phyloP scores from a whole-genome alignment of 2,329 filamentous ascomycete species.

The Fusarium brevicatenulatum region DNA sequence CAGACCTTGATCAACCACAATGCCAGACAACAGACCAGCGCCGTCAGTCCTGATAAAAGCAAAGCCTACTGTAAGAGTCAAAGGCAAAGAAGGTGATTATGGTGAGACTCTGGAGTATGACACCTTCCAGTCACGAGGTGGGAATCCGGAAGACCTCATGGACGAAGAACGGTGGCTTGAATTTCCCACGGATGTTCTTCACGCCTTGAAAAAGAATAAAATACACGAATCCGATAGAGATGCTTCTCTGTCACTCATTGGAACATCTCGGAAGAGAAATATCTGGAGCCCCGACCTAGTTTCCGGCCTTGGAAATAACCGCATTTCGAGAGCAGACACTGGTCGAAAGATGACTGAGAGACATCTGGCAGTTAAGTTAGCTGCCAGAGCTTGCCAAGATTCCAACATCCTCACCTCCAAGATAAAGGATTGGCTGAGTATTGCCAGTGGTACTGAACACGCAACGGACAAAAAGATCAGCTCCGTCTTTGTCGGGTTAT shows the following conservation, averaged over 20 bases:
- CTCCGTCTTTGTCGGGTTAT: no score
- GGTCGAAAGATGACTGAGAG: background rate
- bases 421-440: no score
- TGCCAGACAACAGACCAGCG: accelerated
- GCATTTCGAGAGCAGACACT: no score
- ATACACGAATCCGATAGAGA: background rate
- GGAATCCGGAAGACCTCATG: accelerated
- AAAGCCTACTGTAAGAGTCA: background rate
- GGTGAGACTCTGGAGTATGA: background rate
- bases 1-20: background rate
- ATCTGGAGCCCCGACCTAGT: background rate
- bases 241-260: background rate
- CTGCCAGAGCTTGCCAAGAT: background rate
- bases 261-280: accelerated
- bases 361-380: background rate
- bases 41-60: accelerated
- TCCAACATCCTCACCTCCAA: no score
- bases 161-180: background rate
- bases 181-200: background rate
- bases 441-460: no score
- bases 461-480: no score
- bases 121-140: accelerated
- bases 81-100: accelerated
- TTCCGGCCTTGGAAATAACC: background rate
- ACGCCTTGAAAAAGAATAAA: accelerated